Base-by-base conservation (phyloP, 345 rosid genomes). In the Fremontodendron californicum region DNA sequence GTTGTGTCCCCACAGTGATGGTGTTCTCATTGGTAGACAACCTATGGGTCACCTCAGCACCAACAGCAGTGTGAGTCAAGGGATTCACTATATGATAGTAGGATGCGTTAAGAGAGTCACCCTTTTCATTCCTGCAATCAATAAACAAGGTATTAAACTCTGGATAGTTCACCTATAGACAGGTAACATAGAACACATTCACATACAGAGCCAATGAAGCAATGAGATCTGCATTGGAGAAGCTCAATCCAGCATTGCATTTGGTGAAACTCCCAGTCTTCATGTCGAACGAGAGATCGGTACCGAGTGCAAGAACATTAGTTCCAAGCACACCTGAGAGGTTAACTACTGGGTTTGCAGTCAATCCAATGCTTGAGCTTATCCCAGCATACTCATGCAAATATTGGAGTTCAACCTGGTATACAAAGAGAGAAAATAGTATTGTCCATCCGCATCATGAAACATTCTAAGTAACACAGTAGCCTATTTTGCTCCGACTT, bases 371-470 rank as follows among this genome's bases (percentile, higher is more conserved):
- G 81, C 98, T 93, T 6, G 97, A 77, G 87, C 89, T 89, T 46
- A 93, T 85, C 76, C 93, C 99, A 0, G 92, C 92, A 65, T 88
- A 88, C 57, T 96, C 99, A 82, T 92, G 97, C 90, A 90, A 81
- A 84, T 89, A 96, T 71, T 93, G 99, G 73, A 96, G 76, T 86
- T 96, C 98, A 81, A 90, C 33, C 99, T 96, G 88, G 82, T 63
- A 82, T 62, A 77, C 45, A 75, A 35, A 51, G 51, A 66, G 69
- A 27, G 18, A 29, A 60, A 60, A 60, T 19, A 27, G n/a, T 16
- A 3, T 60, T 29, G 65, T 29, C 7, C 18, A 25, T 25, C 6
- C 78, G 18, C 40, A 51, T 49, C n/a, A 16, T 31, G 23, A 54
- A 63, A 9, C 23, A 78, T 19, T 46, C n/a, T 4, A 15, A 27